phyloP scores from a whole-genome alignment of 2,329 filamentous ascomycete genomes.

The Diaporthe longicolla region DNA sequence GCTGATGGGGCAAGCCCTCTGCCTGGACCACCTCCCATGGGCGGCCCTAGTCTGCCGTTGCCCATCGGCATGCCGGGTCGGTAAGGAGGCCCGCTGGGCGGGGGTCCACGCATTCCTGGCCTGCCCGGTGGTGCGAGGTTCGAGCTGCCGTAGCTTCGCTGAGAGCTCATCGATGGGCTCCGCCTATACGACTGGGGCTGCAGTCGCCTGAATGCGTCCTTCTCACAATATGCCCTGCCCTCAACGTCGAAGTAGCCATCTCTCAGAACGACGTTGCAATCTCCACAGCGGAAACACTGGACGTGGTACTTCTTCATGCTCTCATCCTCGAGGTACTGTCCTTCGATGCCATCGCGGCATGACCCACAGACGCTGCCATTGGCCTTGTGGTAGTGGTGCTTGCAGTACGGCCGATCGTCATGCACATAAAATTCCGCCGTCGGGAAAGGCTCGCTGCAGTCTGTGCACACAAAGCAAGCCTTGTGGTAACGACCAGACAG shows the following conservation, averaged over 20 bases:
- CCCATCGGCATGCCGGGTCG: constrained; percentile 42
- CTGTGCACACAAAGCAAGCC: constrained; percentile 91
- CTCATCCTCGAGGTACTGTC: constrained; percentile 91
- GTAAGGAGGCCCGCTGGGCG: constrained; percentile 39
- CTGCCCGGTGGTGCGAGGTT: constrained; percentile 42
- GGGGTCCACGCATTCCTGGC: constrained; percentile 42
- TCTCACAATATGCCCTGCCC: constrained; percentile 86
- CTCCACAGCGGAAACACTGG: constrained; percentile 85
- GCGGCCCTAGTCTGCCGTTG: constrained; percentile 40
- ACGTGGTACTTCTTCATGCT: constrained; percentile 85
- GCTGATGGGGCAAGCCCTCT: constrained; percentile 49
- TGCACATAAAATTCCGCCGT: constrained; percentile 95
- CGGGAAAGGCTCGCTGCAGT: constrained; percentile 84
- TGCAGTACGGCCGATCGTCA: constrained; percentile 89
- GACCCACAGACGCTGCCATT: constrained; percentile 88
- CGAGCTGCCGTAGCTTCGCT: constrained; percentile 42
- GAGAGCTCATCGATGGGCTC: constrained; percentile 40
- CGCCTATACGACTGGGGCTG: constrained; percentile 43
- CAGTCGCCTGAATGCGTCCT: constrained; percentile 78
- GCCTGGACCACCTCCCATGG: constrained; percentile 53
- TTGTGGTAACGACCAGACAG: constrained; percentile 96
- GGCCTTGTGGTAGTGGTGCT: constrained; percentile 90
- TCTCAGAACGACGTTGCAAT: constrained; percentile 80
- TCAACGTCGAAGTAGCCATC: constrained; percentile 94
- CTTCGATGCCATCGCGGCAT: constrained; percentile 91